A percentile compares a stretch with the other conserved stretches of the same genome.
phyloP scores from a whole-genome alignment of 371 early-diverging fungal genomes.

The Batkoa obscura region DNA sequence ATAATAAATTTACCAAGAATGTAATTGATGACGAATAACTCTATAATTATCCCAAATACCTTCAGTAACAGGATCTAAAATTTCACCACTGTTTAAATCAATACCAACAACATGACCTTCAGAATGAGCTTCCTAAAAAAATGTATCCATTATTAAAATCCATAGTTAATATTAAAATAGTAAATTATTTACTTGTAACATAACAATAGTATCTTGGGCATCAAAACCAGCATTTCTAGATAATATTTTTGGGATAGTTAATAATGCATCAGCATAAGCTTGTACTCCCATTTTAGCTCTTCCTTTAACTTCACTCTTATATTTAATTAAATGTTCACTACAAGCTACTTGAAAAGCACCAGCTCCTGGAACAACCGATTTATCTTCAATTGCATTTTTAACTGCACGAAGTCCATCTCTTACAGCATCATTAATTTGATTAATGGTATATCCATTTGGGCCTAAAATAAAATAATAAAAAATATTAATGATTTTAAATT shows the following conservation, averaged over 20 bases:
- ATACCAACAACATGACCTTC: constrained; percentile 84
- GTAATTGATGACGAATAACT: constrained; percentile 88
- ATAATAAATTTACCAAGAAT: constrained; percentile 45
- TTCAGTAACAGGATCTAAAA: constrained; percentile 82
- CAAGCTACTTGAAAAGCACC: constrained; percentile 90
- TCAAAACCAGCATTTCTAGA: constrained; percentile 94
- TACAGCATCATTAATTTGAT: constrained; percentile 93
- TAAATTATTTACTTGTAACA: constrained; percentile 31
- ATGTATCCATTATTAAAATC: no score
- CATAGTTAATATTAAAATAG: constrained; percentile 4
- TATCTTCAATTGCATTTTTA: constrained; percentile 92
- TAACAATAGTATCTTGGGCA: constrained; percentile 89
- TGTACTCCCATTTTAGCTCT: constrained; percentile 90
- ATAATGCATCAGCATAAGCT: constrained; percentile 90
- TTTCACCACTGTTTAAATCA: constrained; percentile 85
- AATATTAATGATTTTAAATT: background rate
- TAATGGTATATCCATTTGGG: constrained; percentile 87
- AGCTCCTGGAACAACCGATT: constrained; percentile 84
- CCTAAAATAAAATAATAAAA: constrained; percentile 16
- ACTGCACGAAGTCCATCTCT: constrained; percentile 97
- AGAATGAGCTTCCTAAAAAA: constrained; percentile 59
- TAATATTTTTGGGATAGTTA: constrained; percentile 91
- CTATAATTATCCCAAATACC: constrained; percentile 97
- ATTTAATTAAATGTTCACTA: constrained; percentile 59
- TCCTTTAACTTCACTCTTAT: constrained; percentile 80